Evolutionary conservation across 495 filamentous ascomycete genomes (phyloP).

Genomic region (Thermothielavioides terrestris): DNA sequence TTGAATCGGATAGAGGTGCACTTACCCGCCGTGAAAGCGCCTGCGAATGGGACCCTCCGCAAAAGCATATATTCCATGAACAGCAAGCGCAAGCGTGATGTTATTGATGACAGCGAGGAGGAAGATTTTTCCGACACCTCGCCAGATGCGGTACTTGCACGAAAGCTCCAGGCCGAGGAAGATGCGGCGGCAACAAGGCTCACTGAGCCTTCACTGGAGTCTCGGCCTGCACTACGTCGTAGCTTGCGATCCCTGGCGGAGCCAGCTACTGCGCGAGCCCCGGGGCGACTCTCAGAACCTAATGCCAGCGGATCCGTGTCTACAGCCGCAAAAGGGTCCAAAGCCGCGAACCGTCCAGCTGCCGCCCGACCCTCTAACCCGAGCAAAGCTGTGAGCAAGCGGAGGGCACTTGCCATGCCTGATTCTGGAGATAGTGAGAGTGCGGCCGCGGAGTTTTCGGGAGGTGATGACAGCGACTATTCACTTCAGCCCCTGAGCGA

Average conservation of each 20-base stretch:
- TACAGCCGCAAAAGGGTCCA: not conserved
- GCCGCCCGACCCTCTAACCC: not conserved
- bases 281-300: not conserved
- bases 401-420: not conserved
- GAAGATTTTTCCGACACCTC: constrained; percentile 27
- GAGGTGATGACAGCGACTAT: constrained; percentile 12
- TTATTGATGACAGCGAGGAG: constrained; percentile 29
- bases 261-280: not conserved
- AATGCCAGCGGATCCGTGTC: not conserved
- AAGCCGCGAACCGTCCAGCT: not conserved
- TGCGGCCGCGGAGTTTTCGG: not conserved
- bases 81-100: constrained; percentile 24
- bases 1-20: constrained; percentile 19
- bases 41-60: constrained; percentile 8
- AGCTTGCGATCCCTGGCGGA: constrained; percentile 5
- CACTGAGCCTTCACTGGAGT: not conserved
- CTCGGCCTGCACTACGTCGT: not conserved
- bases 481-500: not conserved
- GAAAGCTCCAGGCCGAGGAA: constrained; percentile 54
- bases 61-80: constrained; percentile 22
- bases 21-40: constrained; percentile 11
- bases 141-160: constrained; percentile 50
- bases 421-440: constrained; percentile 9
- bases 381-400: constrained; percentile 1
- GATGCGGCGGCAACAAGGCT: constrained; percentile 27